Evolutionary conservation across 495 filamentous ascomycete species (phyloP), one percentile per base, ranked within the genome.

Genomic region (Neurospora sp.): DNA sequence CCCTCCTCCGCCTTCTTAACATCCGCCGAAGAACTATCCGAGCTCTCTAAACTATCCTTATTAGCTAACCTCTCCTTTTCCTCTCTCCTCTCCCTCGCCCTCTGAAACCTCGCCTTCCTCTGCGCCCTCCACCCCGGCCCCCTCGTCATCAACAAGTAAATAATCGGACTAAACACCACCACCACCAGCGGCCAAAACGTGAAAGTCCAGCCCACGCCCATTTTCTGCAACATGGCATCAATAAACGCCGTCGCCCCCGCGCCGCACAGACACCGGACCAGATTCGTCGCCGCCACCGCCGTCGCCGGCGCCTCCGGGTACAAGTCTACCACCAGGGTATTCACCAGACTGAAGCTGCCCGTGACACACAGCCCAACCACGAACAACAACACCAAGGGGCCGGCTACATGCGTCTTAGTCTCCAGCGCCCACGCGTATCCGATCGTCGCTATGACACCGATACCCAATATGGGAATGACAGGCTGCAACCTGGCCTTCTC

Each of bases 401-500:
- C 86, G 1, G 82, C 83, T 0, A 90, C 76, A 59, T 82, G 82
- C 0, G 82, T 80, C 69, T 82, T 80, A 37, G 76, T 75, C 31
- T 88, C 76, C 1, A 91, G 73, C 3, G 85, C 83, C 89, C 90
- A 92, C 22, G 87, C 90, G 70, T 87, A 91, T 2, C 83, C 83
- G 39, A 88, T 81, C 9, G 86, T 80, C 1, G 82, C 79, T 4
- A 74, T 74, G 2, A 83, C 74, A 12, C 84, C 86, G 1, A 86
- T 38, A 3, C 76, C 70, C n/a, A 87, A 73, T 0, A 87, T 66
- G 0, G 87, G 86, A 70, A 85, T 83, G 16, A 87, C 83, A 16
- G 88, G 81, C 71, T 89, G 79, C 40, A 91, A 81, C 27, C 90
- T 86, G 9, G 89, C 90, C 69, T 85, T 83, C 74, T 92, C 90